Base-by-base conservation (phyloP, 73 alveolate species). In the Stentor roeselii region DNA sequence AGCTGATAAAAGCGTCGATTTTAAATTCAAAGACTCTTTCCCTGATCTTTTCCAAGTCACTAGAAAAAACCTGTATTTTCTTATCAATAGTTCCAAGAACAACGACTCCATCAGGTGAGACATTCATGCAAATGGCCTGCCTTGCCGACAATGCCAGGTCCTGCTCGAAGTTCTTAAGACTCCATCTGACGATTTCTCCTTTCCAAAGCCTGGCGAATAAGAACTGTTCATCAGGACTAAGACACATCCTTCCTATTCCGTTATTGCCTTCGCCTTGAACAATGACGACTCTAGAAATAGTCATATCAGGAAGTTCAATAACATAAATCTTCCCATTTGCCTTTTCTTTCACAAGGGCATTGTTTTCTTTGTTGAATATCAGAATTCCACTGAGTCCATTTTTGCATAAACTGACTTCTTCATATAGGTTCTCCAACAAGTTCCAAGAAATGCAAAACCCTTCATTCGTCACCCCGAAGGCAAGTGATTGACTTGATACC, bases 1-100 rank as follows among this genome's bases (percentile, higher is more conserved):
- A 50, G 21, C 67, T 50, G 67, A 50, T 50, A 50, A 11, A 50
- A 50, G 67, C 67, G 67, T 50, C 67, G 67, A 50, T 50, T 50
- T 50, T 50, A 21, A 50, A 50, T 21, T 50, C 67, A 50, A 11
- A 50, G 21, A 11, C 6, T 50, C 21, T 50, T 21, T 50, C 67
- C 6, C 6, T 50, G 21, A 50, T 6, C 21, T 50, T 50, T 50
- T 50, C 67, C 6, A 50, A 50, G 21, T 50, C 67, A 11, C 30
- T 21, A 21, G 6, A 11, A 21, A 11, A 50, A 50, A 50, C 21
- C 30, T 11, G 6, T 11, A 50, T 50, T 50, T 21, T 50, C 21
- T 21, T 50, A 21, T 50, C 67, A 11, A 50, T 50, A 6, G 21
- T 50, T 21, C 67, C 67, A 11, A 50, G 21, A 11, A 50, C 67